Percentiles rank a stretch among this genome's conserved stretches.
Conservation (phyloP, 345 rosid species). For the Litchi chinensis region DNA sequence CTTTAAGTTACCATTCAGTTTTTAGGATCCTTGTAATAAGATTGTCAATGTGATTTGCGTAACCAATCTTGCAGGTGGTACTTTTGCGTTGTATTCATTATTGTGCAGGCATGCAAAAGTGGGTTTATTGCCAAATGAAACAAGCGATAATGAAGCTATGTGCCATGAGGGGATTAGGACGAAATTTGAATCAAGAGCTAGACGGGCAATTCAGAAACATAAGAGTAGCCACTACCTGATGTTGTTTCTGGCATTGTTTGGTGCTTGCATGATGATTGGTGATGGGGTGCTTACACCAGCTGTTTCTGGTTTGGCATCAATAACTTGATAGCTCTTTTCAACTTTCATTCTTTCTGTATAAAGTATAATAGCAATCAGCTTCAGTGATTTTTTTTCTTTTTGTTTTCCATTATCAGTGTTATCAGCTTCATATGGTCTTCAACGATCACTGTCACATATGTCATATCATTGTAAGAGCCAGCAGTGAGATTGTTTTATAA, state of each 20-base stretch:
- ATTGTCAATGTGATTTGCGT: neutral
- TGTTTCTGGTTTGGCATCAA: constrained; percentile 49
- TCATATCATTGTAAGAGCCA: constrained; percentile 42
- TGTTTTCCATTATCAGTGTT: constrained; percentile 40
- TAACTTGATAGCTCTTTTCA: neutral
- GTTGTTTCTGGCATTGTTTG: constrained; percentile 54
- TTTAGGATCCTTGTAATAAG: neutral
- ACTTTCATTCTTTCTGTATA: neutral
- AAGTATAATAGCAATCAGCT: neutral
- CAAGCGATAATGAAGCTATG: constrained; percentile 26
- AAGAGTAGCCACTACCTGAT: constrained; percentile 50
- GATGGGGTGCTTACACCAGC: constrained; percentile 68
- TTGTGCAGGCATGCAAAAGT: constrained; percentile 60
- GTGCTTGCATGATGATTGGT: constrained; percentile 62
- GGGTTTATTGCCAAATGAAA: constrained; percentile 52
- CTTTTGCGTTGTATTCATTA: constrained; percentile 64
- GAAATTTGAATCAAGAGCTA: constrained; percentile 45
- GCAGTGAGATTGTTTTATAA: constrained; percentile 9
- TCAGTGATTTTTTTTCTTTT: neutral
- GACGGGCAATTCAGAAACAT: constrained; percentile 43
- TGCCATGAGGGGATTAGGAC: constrained; percentile 25
- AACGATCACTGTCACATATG: constrained; percentile 39
- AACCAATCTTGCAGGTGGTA: constrained; percentile 51
- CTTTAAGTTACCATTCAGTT: neutral
- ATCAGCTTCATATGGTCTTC: constrained; percentile 55